Base-by-base conservation (phyloP, 2,329 filamentous ascomycete genomes). In the Sarocladiaceae sp. region DNA sequence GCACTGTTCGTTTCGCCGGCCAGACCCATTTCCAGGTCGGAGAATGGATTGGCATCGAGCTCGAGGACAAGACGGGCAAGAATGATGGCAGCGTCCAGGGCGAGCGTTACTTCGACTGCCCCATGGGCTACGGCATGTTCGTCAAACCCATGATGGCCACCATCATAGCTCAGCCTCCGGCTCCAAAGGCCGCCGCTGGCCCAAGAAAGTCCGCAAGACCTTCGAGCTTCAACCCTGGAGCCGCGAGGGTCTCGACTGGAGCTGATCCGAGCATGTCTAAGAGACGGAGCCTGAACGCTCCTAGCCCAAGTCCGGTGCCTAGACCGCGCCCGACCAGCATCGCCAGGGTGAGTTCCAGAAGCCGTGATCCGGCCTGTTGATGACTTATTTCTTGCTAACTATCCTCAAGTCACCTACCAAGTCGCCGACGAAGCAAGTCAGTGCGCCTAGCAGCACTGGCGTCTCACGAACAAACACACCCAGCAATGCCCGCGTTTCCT, bases 11-110 rank as follows among this genome's bases (percentile, higher is more conserved):
- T 55, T 98, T 87, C 65, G 72, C 88, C 48, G 93, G 93, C 56
- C 70, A 76, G 45, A 88, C 91, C 29, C 70, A 78, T 55, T 95
- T 97, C 65, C 82, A 88, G 47, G 70, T 75, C 5, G 91, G 90
- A 50, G 81, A 86, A 49, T 97, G 90, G 88, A 73, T 96, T 47
- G 91, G 91, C 51, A 78, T 97, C 48, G 90, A 95, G 69, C 78
- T 97, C 46, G 81, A 88, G 43, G 84, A 88, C 37, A 72, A 82
- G 44, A 79, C 76, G 16, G 91, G 93, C 24, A 97, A 97, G 70
- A 97, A 97, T 56, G 88, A 97, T 73, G 91, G 91, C 51, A 84
- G 85, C 45, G 88, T 97, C 37, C 80, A 91, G 62, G 90, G 88
- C 49, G 78, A 88, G 59, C 74, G 88, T 16, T 97, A 97, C 61